Percentiles rank a stretch among this genome's conserved stretches.
Evolutionary conservation across 2,329 filamentous ascomycete species (phyloP).

Genomic region (Phialophora macrospora): DNA sequence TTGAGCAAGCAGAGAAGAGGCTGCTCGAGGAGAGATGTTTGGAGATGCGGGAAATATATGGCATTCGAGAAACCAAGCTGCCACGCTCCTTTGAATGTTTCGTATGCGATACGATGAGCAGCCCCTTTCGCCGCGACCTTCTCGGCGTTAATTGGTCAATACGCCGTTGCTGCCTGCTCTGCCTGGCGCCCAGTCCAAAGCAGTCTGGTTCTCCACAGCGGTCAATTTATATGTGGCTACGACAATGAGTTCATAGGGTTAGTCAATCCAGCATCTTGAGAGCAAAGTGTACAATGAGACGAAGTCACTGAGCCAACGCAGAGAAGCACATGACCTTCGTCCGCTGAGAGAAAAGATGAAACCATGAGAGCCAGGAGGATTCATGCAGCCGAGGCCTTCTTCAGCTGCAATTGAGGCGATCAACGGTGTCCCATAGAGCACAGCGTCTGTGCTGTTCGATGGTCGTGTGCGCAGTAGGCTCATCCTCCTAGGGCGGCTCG

Average conservation of each 20-base stretch:
- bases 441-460: not conserved
- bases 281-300: not conserved
- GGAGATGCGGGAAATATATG: not conserved
- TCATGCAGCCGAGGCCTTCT: not conserved
- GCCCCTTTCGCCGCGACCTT: conserved; percentile 4
- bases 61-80: not conserved
- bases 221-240: not conserved
- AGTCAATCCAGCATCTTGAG: not conserved
- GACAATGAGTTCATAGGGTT: not conserved
- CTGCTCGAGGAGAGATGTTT: not conserved
- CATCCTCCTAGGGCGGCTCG: not conserved
- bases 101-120: conserved; percentile 14
- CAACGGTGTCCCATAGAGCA: not conserved
- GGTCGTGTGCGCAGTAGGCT: not conserved
- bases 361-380: not conserved
- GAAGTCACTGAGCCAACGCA: not conserved
- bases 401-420: not conserved
- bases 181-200: conserved; percentile 9
- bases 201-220: not conserved
- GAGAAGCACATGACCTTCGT: not conserved
- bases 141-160: conserved; percentile 5
- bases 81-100: not conserved
- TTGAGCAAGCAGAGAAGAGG: not conserved
- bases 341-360: not conserved
- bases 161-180: conserved; percentile 14